A percentile compares a stretch with the other conserved stretches of the same genome.
These are phyloP conservation scores for Coemansia sp. DNA, from an alignment of 192 early-diverging fungal genomes.

Conservation along the genomic window DNA sequence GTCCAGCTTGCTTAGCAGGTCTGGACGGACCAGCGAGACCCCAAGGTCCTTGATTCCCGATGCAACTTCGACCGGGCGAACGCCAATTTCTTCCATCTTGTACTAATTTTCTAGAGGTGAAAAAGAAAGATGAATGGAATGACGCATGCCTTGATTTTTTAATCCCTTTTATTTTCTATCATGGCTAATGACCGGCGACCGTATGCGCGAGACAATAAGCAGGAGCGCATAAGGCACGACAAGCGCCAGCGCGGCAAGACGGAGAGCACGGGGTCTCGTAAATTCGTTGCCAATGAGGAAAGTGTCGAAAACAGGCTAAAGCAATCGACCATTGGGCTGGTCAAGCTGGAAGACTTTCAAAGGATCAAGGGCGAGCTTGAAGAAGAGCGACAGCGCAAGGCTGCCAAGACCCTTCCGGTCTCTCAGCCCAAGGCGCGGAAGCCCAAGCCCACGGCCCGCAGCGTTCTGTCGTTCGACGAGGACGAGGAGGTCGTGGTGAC, in stretches of 20 bases:
- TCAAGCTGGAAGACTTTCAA: constrained; percentile 85
- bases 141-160: no score
- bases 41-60: constrained; percentile 52
- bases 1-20: constrained; percentile 37
- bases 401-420: constrained; percentile 58
- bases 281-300: constrained; percentile 75
- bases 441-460: constrained; percentile 41
- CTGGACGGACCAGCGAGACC: constrained; percentile 46
- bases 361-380: constrained; percentile 79
- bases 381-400: constrained; percentile 72
- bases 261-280: constrained; percentile 62
- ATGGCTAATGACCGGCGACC: constrained; percentile 1
- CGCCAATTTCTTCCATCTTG: constrained; percentile 51
- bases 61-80: constrained; percentile 41
- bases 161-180: no score
- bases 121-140: no score
- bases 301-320: constrained; percentile 83
- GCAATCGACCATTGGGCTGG: constrained; percentile 84
- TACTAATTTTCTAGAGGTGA: no score
- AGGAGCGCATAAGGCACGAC: neutral
- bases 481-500: constrained; percentile 11
- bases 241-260: neutral
- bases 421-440: neutral
- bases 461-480: constrained; percentile 73
- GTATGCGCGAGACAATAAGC: constrained; percentile 4